Evolutionary conservation across 768 basidiomycete species (phyloP).

Genomic region (Lactifluus hygrophoroides): DNA sequence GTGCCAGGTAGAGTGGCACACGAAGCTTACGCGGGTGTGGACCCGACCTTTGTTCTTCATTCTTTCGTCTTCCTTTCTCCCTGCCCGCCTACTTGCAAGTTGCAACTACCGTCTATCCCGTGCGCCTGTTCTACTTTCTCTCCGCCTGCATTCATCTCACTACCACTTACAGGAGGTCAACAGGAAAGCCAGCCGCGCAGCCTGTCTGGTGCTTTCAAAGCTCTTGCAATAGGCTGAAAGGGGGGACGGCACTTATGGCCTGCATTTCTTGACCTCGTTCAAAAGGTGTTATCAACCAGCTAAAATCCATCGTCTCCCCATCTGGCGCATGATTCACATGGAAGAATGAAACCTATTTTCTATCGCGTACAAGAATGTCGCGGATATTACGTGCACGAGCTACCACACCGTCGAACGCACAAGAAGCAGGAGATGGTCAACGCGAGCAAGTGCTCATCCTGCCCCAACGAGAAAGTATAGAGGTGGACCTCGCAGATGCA

Average conservation of each 20-base stretch:
- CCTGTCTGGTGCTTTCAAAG: constrained; percentile 59
- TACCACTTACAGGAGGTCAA: constrained; percentile 16
- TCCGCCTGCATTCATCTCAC: neutral
- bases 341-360: constrained; percentile 88
- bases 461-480: constrained; percentile 65
- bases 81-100: no score
- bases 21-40: constrained; percentile 1
- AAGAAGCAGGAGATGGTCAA: no score
- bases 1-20: neutral
- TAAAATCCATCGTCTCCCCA: constrained; percentile 64
- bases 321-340: constrained; percentile 63
- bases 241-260: constrained; percentile 57
- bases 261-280: no score
- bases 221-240: constrained; percentile 84
- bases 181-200: constrained; percentile 22
- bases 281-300: constrained; percentile 68
- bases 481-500: constrained; percentile 63
- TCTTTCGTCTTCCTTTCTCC: neutral
- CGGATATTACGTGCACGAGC: no score
- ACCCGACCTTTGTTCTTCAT: neutral
- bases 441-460: constrained; percentile 61
- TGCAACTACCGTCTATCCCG: constrained; percentile 13
- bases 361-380: no score
- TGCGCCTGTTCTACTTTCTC: constrained; percentile 1
- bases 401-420: no score